These are phyloP conservation scores for Kwoniella shivajii DNA, from an alignment of 1,284 basidiomycete species.

Conservation along the genomic window DNA sequence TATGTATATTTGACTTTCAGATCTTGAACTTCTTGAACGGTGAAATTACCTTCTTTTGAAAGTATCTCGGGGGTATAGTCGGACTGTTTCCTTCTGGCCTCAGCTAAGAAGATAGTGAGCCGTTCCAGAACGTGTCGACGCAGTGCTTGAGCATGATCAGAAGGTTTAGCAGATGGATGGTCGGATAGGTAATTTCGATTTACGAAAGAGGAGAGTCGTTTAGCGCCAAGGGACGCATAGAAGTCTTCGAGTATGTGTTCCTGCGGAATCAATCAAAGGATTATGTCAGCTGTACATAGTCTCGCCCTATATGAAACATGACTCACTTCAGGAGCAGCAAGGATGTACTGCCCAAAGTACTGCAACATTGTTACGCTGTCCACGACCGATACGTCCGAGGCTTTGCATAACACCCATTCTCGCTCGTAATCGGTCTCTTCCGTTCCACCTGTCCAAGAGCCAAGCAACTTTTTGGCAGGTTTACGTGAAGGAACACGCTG, in stretches of 20 bases:
- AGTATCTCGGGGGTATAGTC: constrained; percentile 72
- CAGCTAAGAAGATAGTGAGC: constrained; percentile 87
- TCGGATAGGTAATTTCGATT: constrained; percentile 68
- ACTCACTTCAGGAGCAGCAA: constrained; percentile 88
- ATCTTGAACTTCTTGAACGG: constrained; percentile 59
- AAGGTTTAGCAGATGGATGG: constrained; percentile 14
- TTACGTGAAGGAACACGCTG: constrained; percentile 59
- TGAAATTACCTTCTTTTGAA: constrained; percentile 67
- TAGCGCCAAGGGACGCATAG: constrained; percentile 60
- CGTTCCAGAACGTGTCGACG: constrained; percentile 74
- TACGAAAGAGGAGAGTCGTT: constrained; percentile 69
- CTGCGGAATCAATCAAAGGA: too few species aligned
- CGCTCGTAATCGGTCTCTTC: constrained; percentile 39
- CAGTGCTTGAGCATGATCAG: constrained; percentile 34
- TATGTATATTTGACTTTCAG: constrained; percentile 47
- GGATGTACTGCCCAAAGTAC: constrained; percentile 74
- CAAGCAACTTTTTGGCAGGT: constrained; percentile 21
- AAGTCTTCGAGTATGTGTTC: constrained; percentile 50
- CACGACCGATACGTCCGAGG: constrained; percentile 63
- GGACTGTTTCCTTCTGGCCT: constrained; percentile 73
- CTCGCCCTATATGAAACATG: constrained; percentile 9
- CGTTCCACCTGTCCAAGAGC: constrained; percentile 33
- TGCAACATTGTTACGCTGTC: constrained; percentile 77
- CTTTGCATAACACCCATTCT: constrained; percentile 44
- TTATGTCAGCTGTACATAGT: background rate